These are phyloP conservation scores for Hydnomerulius pinastri DNA, from an alignment of 768 basidiomycete genomes.

Conservation along the genomic window DNA sequence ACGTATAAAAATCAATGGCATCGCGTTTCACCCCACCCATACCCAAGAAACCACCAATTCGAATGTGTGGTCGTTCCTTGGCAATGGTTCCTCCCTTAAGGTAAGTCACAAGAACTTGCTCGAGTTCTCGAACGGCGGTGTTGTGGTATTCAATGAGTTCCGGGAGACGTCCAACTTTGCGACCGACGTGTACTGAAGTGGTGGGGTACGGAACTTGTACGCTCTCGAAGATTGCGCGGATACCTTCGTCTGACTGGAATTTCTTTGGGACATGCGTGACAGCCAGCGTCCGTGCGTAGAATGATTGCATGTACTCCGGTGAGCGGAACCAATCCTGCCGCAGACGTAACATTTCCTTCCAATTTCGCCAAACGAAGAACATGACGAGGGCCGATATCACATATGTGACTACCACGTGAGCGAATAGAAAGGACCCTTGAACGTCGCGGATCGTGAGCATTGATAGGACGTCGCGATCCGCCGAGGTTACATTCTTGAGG, in stretches of 20 bases:
- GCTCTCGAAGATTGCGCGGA: constrained; percentile 72
- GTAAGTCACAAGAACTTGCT: constrained; percentile 86
- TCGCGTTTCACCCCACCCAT: constrained; percentile 85
- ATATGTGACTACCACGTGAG: constrained; percentile 84
- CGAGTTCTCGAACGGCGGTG: constrained; percentile 89
- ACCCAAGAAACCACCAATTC: constrained; percentile 77
- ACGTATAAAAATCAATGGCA: constrained; percentile 94
- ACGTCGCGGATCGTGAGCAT: constrained; percentile 90
- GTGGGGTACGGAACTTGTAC: constrained; percentile 87
- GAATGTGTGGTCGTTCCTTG: constrained; percentile 79
- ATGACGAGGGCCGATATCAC: constrained; percentile 75
- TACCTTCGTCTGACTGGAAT: constrained; percentile 81
- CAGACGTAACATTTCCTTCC: constrained; percentile 76
- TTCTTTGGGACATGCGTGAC: constrained; percentile 79
- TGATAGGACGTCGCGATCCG: constrained; percentile 62
- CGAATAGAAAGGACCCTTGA: constrained; percentile 69
- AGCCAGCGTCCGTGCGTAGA: constrained; percentile 92
- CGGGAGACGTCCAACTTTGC: constrained; percentile 85
- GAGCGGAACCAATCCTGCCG: constrained; percentile 88
- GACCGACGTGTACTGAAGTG: constrained; percentile 86
- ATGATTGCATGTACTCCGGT: constrained; percentile 83
- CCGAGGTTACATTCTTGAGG: constrained; percentile 55
- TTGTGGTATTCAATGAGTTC: constrained; percentile 93
- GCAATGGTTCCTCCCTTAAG: constrained; percentile 81
- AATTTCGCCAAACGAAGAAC: constrained; percentile 70